A percentile compares a stretch with the other conserved stretches of the same genome.
These are phyloP conservation scores for Funneliformis caledonium DNA, from an alignment of 371 early-diverging fungal species.

Conservation along the genomic window DNA sequence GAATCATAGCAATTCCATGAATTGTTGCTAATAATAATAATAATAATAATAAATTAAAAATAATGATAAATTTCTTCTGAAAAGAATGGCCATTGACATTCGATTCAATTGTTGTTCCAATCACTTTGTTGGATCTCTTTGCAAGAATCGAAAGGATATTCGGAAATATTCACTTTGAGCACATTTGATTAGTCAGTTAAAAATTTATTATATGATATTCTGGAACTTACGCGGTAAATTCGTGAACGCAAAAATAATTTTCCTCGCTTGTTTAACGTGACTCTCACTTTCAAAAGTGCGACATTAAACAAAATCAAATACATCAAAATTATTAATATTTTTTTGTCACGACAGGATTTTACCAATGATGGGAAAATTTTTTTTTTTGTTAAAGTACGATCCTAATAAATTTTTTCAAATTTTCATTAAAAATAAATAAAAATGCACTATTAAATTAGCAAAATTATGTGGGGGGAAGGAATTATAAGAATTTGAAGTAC, in stretches of 20 bases:
- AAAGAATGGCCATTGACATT: constrained; percentile 23
- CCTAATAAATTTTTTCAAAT: background rate
- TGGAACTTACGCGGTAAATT: constrained; percentile 20
- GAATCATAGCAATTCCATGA: constrained; percentile 31
- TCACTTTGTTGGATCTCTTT: background rate
- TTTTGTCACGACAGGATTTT: background rate
- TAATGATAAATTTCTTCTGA: no score
- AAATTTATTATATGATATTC: background rate
- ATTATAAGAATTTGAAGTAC: background rate
- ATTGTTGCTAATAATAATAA: no score
- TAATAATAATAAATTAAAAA: no score
- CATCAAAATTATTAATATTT: background rate
- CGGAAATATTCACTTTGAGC: background rate
- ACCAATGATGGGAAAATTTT: background rate
- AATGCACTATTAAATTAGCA: background rate
- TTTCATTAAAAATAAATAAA: background rate
- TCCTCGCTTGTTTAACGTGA: background rate
- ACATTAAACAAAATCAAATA: constrained; percentile 24
- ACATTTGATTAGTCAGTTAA: no score
- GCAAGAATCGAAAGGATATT: constrained; percentile 7
- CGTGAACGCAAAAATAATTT: constrained; percentile 8
- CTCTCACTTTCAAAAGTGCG: background rate
- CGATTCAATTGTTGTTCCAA: constrained; percentile 22
- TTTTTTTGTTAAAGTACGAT: background rate
- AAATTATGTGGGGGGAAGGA: no score